A percentile compares a stretch with the other conserved stretches of the same genome.
These are phyloP conservation scores for Kodamaea hsintzibuensis DNA, from an alignment of 805 yeast genomes.

Conservation along the genomic window DNA sequence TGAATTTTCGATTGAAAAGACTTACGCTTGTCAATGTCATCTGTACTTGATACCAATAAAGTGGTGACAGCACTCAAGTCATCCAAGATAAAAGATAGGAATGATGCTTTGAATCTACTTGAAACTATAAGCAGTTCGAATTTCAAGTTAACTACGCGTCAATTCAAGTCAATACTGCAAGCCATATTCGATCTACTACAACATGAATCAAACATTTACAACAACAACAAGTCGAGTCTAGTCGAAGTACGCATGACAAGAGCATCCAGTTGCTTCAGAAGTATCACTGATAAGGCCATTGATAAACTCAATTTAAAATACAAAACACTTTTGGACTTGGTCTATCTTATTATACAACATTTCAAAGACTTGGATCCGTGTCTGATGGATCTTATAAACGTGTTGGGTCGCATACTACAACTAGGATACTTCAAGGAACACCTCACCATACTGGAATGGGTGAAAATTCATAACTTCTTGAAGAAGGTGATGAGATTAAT, in stretches of 20 bases:
- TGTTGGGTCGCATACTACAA: conserved; percentile 21
- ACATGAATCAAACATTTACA: conserved; percentile 35
- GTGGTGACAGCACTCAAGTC: conserved; percentile 31
- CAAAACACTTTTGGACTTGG: conserved; percentile 23
- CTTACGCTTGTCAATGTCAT: neutral
- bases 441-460: conserved; percentile 31
- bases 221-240: conserved; percentile 22
- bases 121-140: conserved; percentile 21
- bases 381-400: conserved; percentile 25
- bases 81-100: conserved; percentile 54
- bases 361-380: conserved; percentile 24
- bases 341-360: conserved; percentile 17
- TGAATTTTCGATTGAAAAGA: neutral
- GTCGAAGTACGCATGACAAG: conserved; percentile 30
- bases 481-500: conserved; percentile 17
- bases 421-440: conserved; percentile 33
- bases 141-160: conserved; percentile 20
- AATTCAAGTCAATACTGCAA: conserved; percentile 22
- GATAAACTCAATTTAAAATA: conserved; percentile 19
- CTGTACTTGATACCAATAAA: conserved; percentile 20
- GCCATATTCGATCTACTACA: conserved; percentile 31
- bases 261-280: conserved; percentile 33
- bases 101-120: conserved; percentile 43
- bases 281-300: conserved; percentile 19
- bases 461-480: conserved; percentile 22